Evolutionary conservation across 1,139 yeast species (phyloP), one percentile per base, ranked within the genome.

Genomic region (Geotrichum aggregatum): DNA sequence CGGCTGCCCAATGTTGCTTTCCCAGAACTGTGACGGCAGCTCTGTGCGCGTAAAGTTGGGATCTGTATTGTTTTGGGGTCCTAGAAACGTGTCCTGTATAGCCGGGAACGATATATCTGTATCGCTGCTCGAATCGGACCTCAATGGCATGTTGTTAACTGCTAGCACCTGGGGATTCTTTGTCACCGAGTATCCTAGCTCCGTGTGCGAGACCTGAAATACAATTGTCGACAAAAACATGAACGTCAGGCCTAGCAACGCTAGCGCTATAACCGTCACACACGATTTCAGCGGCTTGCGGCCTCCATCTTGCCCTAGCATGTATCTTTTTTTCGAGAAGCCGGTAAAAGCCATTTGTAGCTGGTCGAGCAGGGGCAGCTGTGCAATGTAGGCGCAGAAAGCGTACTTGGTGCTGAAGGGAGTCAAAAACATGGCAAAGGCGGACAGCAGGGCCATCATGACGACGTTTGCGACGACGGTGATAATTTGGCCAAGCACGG

Each of bases 381-480:
- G 46, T 5, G 52, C 44, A 13, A 52, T 28, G 16, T 49, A 47
- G 13, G 48, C 43, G 21, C 28, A 34, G 30, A 49, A 49, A 10
- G 53, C 43, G 21, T 13, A 24, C 13, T 18, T 28, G 3, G 56
- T 52, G 34, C 36, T 30, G 19, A 49, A 35, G 6, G 56, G 56
- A 3, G 56, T 22, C 14, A 49, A 10, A 30, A 49, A 28, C 49
- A 52, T 46, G 2, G 56, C 35, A 13, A 52, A 11, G 26, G 49
- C 42, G 22, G 47, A 46, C 19, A 52, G 28, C 19, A 52, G 46
- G 19, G 51, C 33, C n/a, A 46, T n/a, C 28, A 49, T 41, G 11
- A 49, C 26, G 22, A 52, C 41, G 31, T 52, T 52, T 10, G 56
- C 56, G 1, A 49, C 49, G 33, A 49, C 52, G 1, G 56, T 52